Conservation (phyloP, 2,329 filamentous ascomycete species). For the Xylaria sp. region DNA sequence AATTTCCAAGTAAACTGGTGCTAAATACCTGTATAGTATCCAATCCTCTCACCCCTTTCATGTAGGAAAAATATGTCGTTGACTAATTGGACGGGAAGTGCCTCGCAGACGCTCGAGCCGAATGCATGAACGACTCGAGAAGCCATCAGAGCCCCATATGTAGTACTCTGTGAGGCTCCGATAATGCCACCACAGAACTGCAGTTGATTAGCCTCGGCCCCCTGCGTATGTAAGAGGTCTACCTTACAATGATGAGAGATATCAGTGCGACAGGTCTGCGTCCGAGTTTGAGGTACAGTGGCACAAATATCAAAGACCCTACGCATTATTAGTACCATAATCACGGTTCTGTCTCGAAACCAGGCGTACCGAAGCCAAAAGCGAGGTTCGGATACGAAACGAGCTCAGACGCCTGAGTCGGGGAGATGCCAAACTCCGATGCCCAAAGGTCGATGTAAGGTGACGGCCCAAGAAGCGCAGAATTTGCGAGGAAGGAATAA, state of each 20-base stretch:
- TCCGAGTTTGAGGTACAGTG: constrained; percentile 59
- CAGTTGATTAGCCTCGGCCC: not conserved
- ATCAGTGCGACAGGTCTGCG: constrained; percentile 50
- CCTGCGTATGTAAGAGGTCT: not conserved
- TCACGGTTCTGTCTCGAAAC: not conserved
- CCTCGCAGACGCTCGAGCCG: constrained; percentile 52
- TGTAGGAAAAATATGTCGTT: constrained; percentile 56
- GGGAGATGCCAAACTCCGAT: constrained; percentile 57
- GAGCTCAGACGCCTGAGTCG: constrained; percentile 58
- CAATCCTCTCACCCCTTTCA: constrained; percentile 58
- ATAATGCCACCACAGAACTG: constrained; percentile 50
- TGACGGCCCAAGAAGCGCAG: constrained; percentile 60
- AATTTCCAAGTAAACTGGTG: not conserved
- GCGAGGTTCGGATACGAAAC: constrained; percentile 66
- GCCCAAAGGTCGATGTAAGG: constrained; percentile 64
- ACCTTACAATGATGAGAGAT: constrained; percentile 47
- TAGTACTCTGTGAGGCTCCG: constrained; percentile 46
- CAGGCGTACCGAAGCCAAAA: constrained; percentile 57
- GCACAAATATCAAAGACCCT: constrained; percentile 61
- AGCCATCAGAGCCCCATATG: constrained; percentile 47
- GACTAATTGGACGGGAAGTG: constrained; percentile 51
- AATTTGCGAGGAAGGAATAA: constrained; percentile 66
- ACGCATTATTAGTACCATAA: constrained; percentile 20
- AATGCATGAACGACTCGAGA: constrained; percentile 49
- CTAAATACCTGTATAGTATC: constrained; percentile 60